Conservation (phyloP, 1,139 yeast species). For the Yamadazyma sp. region DNA sequence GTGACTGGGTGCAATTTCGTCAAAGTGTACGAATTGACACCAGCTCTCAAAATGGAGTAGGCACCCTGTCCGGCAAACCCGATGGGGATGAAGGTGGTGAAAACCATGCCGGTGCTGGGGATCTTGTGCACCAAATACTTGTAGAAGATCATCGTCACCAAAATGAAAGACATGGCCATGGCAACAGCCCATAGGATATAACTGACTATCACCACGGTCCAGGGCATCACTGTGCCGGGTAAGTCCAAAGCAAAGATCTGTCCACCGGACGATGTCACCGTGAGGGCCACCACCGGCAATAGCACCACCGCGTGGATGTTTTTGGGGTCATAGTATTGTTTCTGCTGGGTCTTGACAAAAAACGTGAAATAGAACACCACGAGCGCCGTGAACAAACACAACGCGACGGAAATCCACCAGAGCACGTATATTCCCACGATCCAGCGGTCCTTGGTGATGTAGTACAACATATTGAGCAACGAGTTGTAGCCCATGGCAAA, state of each 20-base stretch:
- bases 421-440: constrained; percentile 51
- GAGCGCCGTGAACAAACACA: constrained; percentile 60
- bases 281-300: constrained; percentile 73
- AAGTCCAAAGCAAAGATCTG: constrained; percentile 47
- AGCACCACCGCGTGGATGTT: constrained; percentile 48
- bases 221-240: constrained; percentile 39
- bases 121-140: constrained; percentile 58
- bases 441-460: constrained; percentile 35
- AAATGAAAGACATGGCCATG: constrained; percentile 55
- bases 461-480: constrained; percentile 53
- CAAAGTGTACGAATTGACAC: constrained; percentile 33
- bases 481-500: constrained; percentile 77
- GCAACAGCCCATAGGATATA: constrained; percentile 71
- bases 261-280: constrained; percentile 72
- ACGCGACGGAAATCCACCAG: constrained; percentile 66
- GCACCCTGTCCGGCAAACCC: constrained; percentile 75
- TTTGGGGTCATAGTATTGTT: constrained; percentile 22
- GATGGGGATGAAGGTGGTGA: constrained; percentile 30
- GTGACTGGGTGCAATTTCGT: constrained; percentile 9
- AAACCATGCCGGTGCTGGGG: constrained; percentile 44
- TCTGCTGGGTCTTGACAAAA: constrained; percentile 26
- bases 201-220: constrained; percentile 54
- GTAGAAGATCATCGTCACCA: constrained; percentile 58
- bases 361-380: constrained; percentile 47
- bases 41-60: constrained; percentile 61